These are phyloP conservation scores for Cladosporium phlei DNA, from an alignment of 2,329 filamentous ascomycete species.

Conservation along the genomic window DNA sequence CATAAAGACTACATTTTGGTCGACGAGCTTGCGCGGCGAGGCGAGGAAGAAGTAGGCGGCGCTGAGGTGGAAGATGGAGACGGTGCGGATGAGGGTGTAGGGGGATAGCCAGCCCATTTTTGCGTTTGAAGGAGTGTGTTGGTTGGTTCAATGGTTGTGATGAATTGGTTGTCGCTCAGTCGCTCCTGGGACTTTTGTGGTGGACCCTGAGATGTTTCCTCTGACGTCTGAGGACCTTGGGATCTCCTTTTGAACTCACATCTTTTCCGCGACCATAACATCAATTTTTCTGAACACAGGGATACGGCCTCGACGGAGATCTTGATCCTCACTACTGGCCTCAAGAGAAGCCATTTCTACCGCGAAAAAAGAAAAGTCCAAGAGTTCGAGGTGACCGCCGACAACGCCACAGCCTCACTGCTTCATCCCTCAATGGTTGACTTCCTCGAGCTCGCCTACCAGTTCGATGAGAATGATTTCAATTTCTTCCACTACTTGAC, in stretches of 20 bases:
- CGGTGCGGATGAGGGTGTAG: conserved; percentile 71
- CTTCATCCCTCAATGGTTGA: not conserved
- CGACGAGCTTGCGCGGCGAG: conserved; percentile 65
- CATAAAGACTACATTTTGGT: conserved; percentile 75
- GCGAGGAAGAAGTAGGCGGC: conserved; percentile 79
- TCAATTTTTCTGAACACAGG: too few species aligned
- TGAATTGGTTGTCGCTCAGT: not conserved
- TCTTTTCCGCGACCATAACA: too few species aligned
- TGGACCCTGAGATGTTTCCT: conserved; percentile 7
- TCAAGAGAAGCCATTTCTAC: too few species aligned
- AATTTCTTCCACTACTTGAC: conserved; percentile 2
- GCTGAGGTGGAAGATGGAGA: conserved; percentile 80
- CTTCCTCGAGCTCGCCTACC: not conserved
- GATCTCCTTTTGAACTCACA: too few species aligned
- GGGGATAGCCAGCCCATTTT: conserved; percentile 76
- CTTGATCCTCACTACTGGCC: too few species aligned
- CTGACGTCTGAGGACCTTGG: too few species aligned
- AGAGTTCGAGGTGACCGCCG: too few species aligned
- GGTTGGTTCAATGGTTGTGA: too few species aligned
- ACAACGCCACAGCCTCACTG: not conserved
- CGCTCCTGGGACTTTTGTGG: not conserved
- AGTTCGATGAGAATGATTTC: not conserved
- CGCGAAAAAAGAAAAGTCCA: too few species aligned
- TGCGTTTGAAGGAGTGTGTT: not conserved
- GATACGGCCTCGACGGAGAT: too few species aligned